Base-by-base conservation (phyloP, 1,284 basidiomycete genomes). In the Fistulinella cinereoalba region DNA sequence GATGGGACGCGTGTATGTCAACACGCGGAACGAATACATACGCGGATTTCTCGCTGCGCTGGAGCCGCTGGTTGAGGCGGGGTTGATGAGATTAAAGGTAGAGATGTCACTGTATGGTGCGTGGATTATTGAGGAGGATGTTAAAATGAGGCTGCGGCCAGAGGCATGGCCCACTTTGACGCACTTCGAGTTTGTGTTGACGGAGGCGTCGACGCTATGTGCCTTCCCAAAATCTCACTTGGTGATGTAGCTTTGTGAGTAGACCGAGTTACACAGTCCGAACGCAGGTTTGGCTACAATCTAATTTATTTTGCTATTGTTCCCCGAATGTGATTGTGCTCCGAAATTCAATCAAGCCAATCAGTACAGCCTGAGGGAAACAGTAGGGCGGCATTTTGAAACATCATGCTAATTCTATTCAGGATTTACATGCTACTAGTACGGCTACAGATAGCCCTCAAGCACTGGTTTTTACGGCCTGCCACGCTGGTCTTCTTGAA, bases 401-500 rank as follows among this genome's bases (percentile, higher is more conserved):
- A n/a, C n/a, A n/a, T n/a, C n/a, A n/a, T n/a, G n/a, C n/a, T n/a
- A n/a, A n/a, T n/a, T n/a, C n/a, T n/a, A n/a, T n/a, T n/a, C n/a
- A n/a, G n/a, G n/a, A n/a, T 12, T 27, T 7, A 27, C 12, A 27
- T 39, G 9, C 32, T 50, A 44, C 33, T 36, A 25, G 15, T 37
- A 41, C 31, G n/a, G n/a, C n/a, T n/a, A 47, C n/a, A 43, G 6
- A 3, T 24, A 9, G 15, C 29, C 12, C 37, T 46, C 19, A 63
- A 32, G 67, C 57, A 9, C 56, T 59, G 24, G 51, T 52, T 44
- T 67, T 73, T 22, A 72, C 62, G 0, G 66, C 67, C 46, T 56
- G 47, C 71, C 71, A 74, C 3, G 69, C 61, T 13, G 67, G 58
- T 27, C 71, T 59, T 10, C 63, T 56, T 16, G 61, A 57, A 32